Conservation (phyloP, 768 basidiomycete genomes). For the Suillus luteus region DNA sequence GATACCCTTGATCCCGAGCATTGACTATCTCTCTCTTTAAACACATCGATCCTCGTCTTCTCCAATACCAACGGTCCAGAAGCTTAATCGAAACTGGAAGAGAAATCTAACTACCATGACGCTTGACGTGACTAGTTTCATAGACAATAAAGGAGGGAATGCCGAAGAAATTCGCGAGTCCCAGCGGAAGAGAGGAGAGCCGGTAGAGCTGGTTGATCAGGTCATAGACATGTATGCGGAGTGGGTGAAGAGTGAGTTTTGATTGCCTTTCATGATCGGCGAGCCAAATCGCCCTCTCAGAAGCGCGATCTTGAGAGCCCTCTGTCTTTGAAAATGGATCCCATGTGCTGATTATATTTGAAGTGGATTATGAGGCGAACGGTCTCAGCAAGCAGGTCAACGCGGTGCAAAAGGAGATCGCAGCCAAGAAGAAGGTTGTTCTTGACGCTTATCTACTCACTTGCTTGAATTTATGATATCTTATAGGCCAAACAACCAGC, state of each 20-base stretch:
- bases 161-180: constrained; percentile 88
- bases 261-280: constrained; percentile 11
- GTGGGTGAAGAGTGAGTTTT: constrained; percentile 88
- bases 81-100: constrained; percentile 2
- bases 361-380: constrained; percentile 89
- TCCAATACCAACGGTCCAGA: not conserved
- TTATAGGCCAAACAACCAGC: constrained; percentile 87
- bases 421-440: constrained; percentile 85
- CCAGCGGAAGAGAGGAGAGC: constrained; percentile 86
- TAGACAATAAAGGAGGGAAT: constrained; percentile 90
- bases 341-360: not conserved
- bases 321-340: not conserved
- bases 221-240: constrained; percentile 88
- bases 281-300: constrained; percentile 9
- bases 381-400: constrained; percentile 82
- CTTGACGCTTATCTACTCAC: not conserved
- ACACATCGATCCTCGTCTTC: not conserved
- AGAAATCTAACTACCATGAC: constrained; percentile 57
- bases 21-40: not conserved
- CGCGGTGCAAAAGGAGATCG: constrained; percentile 92
- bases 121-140: constrained; percentile 77
- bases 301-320: not conserved
- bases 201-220: constrained; percentile 92
- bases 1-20: constrained; percentile 11
- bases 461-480: constrained; percentile 2